These are phyloP conservation scores for Cryptosporidium canis DNA, from an alignment of 169 alveolate species.

Conservation along the genomic window DNA sequence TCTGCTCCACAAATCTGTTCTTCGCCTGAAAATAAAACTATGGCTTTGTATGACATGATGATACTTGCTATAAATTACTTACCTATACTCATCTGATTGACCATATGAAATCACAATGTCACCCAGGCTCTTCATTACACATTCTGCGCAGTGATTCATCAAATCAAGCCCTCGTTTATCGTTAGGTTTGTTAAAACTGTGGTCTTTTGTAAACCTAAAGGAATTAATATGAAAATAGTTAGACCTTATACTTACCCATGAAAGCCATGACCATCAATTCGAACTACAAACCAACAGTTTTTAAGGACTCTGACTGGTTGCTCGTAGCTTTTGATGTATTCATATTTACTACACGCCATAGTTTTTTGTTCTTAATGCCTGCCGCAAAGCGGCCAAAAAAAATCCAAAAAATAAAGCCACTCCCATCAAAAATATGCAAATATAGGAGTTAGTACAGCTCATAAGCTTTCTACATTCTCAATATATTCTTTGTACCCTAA, in stretches of 20 bases:
- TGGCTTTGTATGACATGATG: conserved; percentile 12
- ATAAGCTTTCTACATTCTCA: not conserved
- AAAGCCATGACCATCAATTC: conserved; percentile 96
- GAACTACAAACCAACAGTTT: conserved; percentile 90
- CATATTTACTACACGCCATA: conserved; percentile 88
- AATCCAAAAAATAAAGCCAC: too few relatives aligned
- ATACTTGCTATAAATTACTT: not conserved
- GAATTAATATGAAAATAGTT: not conserved
- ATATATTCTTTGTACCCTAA: conserved; percentile 46
- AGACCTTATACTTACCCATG: conserved; percentile 75
- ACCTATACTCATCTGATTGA: conserved; percentile 91
- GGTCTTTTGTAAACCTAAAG: conserved; percentile 85
- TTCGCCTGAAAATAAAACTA: conserved; percentile 83
- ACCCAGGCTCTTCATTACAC: conserved; percentile 88
- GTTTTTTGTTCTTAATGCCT: not conserved
- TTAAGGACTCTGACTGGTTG: conserved; percentile 81
- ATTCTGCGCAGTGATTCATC: conserved; percentile 91
- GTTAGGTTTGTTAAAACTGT: conserved; percentile 93
- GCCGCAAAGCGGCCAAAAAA: not conserved
- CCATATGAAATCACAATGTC: conserved; percentile 95
- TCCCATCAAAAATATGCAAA: not conserved
- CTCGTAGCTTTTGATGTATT: conserved; percentile 94
- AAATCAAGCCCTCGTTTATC: conserved; percentile 89
- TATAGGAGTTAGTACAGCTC: not conserved
- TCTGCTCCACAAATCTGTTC: conserved; percentile 83